Evolutionary conservation across 352 stramenopile genomes (phyloP).

Genomic region (Thraustochytrium striatum): DNA sequence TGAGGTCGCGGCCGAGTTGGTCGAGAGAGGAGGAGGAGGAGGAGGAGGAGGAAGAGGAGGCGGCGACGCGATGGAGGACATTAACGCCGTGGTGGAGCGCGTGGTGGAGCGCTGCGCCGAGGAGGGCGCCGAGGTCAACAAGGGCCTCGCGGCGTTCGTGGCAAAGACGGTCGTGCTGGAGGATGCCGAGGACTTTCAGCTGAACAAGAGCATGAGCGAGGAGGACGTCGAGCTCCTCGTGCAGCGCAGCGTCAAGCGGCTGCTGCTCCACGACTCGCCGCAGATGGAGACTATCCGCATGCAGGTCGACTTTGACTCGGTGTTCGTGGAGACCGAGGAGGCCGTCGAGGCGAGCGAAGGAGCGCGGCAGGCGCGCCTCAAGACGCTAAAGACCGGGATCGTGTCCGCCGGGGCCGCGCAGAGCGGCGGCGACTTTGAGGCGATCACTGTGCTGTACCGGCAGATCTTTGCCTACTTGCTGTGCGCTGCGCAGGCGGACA

Average conservation of each 20-base stretch:
- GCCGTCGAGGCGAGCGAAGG: conserved; percentile 63
- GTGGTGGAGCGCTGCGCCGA: conserved; percentile 19
- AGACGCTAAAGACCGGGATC: conserved; percentile 70
- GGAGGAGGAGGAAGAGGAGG: background rate
- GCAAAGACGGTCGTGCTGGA: conserved; percentile 23
- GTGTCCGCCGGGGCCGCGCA: conserved; percentile 67
- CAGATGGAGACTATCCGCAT: conserved; percentile 80
- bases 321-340: conserved; percentile 69
- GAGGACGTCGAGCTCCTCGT: conserved; percentile 27
- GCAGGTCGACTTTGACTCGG: conserved; percentile 87
- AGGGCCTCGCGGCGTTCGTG: conserved; percentile 25
- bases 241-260: background rate
- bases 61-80: conserved; percentile 14
- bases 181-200: background rate
- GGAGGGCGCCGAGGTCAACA: background rate
- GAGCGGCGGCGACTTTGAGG: conserved; percentile 74
- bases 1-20: background rate
- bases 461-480: conserved; percentile 58
- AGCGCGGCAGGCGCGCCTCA: conserved; percentile 63
- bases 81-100: background rate
- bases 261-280: background rate
- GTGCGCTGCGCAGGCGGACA: conserved; percentile 49
- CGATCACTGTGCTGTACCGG: conserved; percentile 80
- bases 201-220: conserved; percentile 17
- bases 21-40: background rate